Base-by-base conservation (phyloP, 495 filamentous ascomycete species). In the Penicillium arizonense region DNA sequence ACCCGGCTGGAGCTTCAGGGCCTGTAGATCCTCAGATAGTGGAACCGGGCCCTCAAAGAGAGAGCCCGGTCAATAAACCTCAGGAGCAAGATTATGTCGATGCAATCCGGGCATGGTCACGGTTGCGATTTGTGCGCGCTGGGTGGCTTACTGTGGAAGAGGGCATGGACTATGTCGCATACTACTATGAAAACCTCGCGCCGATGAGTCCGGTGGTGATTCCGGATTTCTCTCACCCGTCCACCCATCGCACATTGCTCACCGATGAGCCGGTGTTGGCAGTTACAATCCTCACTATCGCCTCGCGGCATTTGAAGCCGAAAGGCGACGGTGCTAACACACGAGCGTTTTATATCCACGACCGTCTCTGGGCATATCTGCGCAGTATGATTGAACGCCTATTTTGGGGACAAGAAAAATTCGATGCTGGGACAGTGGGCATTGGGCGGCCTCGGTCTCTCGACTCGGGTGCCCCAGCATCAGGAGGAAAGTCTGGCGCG, bases 71-170 rank as follows among this genome's bases (percentile, higher is more conserved):
- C 44, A 59, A 62, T 58, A 41, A 42, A 3, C 12, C 55, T 12
- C 64, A 62, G 23, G 71, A 72, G 37, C 65, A 69, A 9, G 67
- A 66, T 5, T 73, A 66, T 53, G 66, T 74, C 32, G 84, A 89
- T 53, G 90, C 90, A 5, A 65, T 96, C 47, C 87, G 85, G 58
- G 88, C 89, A 9, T 98, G 94, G 94, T 86, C 87, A 9, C 81
- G 89, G 57, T 86, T 95, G 61, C 84, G 91, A 49, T 97, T 97
- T 67, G 93, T 97, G 16, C 87, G 90, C 44, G 91, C 90, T 7
- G 94, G 94, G 18, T 98, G 94, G 94, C 92, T 98, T 61, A 96
- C 91, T 0, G 90, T 93, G 2, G 82, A 86, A 57, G 94, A 98
- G 68, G 92, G 88, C 1, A 90, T 97, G 65, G 85, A 82, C 24